Evolutionary conservation across 148 eudicot species (phyloP).

Genomic region (Chenopodium quinoa): DNA sequence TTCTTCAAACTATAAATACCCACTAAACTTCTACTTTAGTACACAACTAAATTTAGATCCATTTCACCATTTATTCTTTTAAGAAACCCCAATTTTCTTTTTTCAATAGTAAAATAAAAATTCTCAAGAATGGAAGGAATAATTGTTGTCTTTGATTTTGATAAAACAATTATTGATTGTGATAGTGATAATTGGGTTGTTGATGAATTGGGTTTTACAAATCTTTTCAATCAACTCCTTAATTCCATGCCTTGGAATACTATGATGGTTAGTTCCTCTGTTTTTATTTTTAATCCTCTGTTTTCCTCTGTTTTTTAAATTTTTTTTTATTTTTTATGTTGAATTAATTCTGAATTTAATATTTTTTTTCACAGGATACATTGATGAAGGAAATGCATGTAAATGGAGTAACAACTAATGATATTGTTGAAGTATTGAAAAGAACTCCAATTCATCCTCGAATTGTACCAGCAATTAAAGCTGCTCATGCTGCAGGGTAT

Average conservation of each 20-base stretch:
- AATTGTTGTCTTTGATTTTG: constrained; percentile 72
- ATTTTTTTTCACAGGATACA: constrained; percentile 42
- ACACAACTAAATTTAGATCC: background rate
- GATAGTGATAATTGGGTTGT: constrained; percentile 85
- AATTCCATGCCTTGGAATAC: constrained; percentile 80
- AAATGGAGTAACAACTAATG: constrained; percentile 57
- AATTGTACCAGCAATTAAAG: constrained; percentile 55
- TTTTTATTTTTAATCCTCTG: background rate
- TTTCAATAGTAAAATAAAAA: background rate
- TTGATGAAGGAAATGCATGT: constrained; percentile 81
- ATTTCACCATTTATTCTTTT: background rate
- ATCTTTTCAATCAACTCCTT: constrained; percentile 64
- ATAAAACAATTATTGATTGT: constrained; percentile 66
- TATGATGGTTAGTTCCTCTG: constrained; percentile 49
- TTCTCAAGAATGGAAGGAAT: constrained; percentile 43
- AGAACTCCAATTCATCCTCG: constrained; percentile 67
- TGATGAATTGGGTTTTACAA: constrained; percentile 68
- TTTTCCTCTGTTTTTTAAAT: background rate
- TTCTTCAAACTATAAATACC: constrained; percentile 21
- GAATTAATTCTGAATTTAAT: background rate
- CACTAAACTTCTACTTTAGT: background rate
- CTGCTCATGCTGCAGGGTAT: constrained; percentile 82
- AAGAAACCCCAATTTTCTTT: background rate
- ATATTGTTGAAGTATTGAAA: constrained; percentile 50
- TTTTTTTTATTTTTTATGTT: background rate